Conservation (phyloP, 768 basidiomycete species). For the Gelatoporia subvermispora region DNA sequence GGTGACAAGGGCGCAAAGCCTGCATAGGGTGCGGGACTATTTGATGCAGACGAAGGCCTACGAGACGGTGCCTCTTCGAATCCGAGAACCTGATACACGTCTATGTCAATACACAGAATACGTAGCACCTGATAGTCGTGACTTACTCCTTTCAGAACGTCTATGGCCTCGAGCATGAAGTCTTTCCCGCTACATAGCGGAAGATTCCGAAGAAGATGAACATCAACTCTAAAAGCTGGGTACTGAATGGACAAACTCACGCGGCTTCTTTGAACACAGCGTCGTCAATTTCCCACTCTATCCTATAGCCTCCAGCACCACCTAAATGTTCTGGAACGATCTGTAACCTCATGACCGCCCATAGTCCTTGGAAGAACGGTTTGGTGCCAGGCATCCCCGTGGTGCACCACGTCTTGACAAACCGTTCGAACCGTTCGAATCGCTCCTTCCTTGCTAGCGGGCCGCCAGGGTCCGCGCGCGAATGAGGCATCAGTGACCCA, state of each 20-base stretch:
- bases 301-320: constrained; percentile 66
- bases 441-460: constrained; percentile 72
- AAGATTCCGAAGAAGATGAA: constrained; percentile 15
- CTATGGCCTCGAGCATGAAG: constrained; percentile 90
- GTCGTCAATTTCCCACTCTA: constrained; percentile 92
- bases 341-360: constrained; percentile 79
- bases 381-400: constrained; percentile 85
- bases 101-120: too few species aligned
- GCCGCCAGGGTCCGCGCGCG: constrained; percentile 61
- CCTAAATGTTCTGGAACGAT: constrained; percentile 75
- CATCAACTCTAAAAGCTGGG: constrained; percentile 12
- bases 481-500: constrained; percentile 70
- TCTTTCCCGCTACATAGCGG: constrained; percentile 69
- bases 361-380: constrained; percentile 77
- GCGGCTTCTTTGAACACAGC: constrained; percentile 92
- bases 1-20: constrained; percentile 34
- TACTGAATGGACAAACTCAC: constrained; percentile 45
- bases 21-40: constrained; percentile 20
- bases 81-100: constrained; percentile 45
- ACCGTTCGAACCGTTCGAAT: constrained; percentile 67
- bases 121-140: too few species aligned
- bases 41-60: constrained; percentile 23
- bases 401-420: constrained; percentile 79
- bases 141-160: constrained; percentile 83
- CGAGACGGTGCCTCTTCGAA: constrained; percentile 62